A percentile compares a stretch with the other conserved stretches of the same genome.
Conservation (phyloP, 106 monocot species). For the Dioscorea alata region DNA sequence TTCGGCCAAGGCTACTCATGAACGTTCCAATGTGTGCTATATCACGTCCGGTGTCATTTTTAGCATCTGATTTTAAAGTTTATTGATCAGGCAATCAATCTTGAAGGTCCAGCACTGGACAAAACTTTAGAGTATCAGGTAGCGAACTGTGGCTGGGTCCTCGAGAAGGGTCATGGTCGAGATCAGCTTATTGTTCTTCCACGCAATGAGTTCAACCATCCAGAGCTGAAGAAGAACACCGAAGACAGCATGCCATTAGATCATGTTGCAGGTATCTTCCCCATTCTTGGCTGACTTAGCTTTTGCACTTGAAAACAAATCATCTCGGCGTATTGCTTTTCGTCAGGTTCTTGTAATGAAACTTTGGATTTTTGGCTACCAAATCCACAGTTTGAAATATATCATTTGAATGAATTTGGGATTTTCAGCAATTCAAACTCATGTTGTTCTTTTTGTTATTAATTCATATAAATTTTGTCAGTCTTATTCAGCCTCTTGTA, state of each 20-base stretch:
- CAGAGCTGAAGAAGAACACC: slow-evolving; percentile 74
- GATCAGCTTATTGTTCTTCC: slow-evolving; percentile 64
- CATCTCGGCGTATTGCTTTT: no score
- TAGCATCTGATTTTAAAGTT: neutral
- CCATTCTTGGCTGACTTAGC: slow-evolving; percentile 53
- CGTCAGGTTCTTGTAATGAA: no score
- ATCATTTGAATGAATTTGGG: no score
- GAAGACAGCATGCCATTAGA: slow-evolving; percentile 69
- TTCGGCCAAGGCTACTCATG: no score
- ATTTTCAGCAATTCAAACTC: no score
- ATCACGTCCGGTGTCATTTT: neutral
- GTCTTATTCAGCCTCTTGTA: no score
- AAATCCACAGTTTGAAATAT: no score
- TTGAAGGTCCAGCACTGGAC: slow-evolving; percentile 78
- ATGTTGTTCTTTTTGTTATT: no score
- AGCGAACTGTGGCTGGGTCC: slow-evolving; percentile 71
- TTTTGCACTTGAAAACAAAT: no score
- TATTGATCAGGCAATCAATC: slow-evolving; percentile 62
- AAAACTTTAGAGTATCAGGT: slow-evolving; percentile 84
- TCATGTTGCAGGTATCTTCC: slow-evolving; percentile 78
- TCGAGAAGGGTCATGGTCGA: slow-evolving; percentile 55
- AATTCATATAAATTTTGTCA: no score
- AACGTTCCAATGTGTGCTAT: no score
- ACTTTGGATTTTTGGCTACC: no score
- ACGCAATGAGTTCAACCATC: slow-evolving; percentile 80